Evolutionary conservation across 1,284 basidiomycete species (phyloP).

Genomic region (Leccinum variabile): DNA sequence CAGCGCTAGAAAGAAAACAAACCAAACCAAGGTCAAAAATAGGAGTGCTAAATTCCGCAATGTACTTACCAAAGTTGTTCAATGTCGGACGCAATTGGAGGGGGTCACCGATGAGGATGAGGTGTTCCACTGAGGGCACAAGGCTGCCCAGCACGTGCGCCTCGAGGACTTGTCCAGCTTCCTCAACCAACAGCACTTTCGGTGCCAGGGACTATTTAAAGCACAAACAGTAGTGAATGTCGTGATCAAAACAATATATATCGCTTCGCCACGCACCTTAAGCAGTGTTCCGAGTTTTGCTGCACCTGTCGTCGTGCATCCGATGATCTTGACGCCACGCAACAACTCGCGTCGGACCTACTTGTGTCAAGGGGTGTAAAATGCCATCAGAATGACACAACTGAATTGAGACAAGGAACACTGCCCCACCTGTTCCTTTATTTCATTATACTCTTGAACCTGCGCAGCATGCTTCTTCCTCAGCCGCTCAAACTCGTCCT

Average conservation of each 20-base stretch:
- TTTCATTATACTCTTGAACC: slow-evolving; percentile 35
- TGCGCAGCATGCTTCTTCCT: slow-evolving; percentile 34
- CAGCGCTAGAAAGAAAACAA: slow-evolving; percentile 38
- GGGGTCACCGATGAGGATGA: slow-evolving; percentile 72
- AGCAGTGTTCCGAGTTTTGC: slow-evolving; percentile 60
- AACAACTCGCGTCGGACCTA: slow-evolving; percentile 44
- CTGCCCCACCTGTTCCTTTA: slow-evolving; percentile 38
- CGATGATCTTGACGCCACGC: slow-evolving; percentile 58
- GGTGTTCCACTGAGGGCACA: slow-evolving; percentile 59
- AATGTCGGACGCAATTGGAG: slow-evolving; percentile 67
- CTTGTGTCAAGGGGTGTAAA: not conserved
- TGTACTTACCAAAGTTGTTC: slow-evolving; percentile 57
- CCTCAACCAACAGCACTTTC: slow-evolving; percentile 61
- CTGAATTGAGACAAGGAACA: slow-evolving; percentile 15
- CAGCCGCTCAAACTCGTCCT: slow-evolving; percentile 40
- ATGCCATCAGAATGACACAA: not conserved
- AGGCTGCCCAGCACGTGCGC: slow-evolving; percentile 65
- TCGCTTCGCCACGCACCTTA: slow-evolving; percentile 40
- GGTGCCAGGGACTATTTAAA: slow-evolving; percentile 48
- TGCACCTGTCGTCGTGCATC: slow-evolving; percentile 73
- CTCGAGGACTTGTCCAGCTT: slow-evolving; percentile 78
- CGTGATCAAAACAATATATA: not conserved
- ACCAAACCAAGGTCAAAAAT: slow-evolving; percentile 3
- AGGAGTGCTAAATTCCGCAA: not conserved
- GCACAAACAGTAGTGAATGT: slow-evolving; percentile 2